Base-by-base conservation (phyloP, 2,329 filamentous ascomycete species). In the Diaporthe capsici region DNA sequence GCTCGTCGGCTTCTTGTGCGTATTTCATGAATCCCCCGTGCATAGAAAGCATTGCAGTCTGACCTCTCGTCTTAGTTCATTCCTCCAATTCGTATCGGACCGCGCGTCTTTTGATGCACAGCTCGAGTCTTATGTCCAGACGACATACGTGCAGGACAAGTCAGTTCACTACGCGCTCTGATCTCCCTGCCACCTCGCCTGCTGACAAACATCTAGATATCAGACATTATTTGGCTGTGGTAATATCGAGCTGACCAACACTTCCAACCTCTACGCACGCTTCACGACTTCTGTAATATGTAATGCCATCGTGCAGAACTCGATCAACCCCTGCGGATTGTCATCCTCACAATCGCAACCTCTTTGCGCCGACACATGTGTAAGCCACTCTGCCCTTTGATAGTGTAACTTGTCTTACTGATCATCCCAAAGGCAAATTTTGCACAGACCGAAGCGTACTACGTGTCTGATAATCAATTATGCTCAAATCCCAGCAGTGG, bases 221-320 rank as follows among this genome's bases (percentile, higher is more conserved):
- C 89, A 94, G 83, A 88, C 90, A 72, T 87, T 95, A 65, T 90
- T 99, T 78, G 96, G 96, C 74, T 99, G 97, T 83, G 88, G 90
- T 65, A 90, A 90, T 77, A 88, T 98, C 80, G 91, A 97, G 81
- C 89, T 96, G 74, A 91, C 91, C 74, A 94, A 98, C 82, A 93
- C 95, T 5, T 93, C 91, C 79, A 90, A 94, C 81, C 91, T 96
- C 81, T 99, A 99, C 85, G 96, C 97, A 67, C 93, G 97, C 80
- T 99, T 96, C 85, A 98, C 96, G 7, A 97, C 92, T 63, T 97
- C 94, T 77, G 93, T 97, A 78, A 90, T 99, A 78, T 99, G 97
- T 89, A 98, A 97, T 87, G 90, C 94, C 78, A 94, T 99, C 82
- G 91, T 99, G 70, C 97, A 99, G 84, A 96, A 95, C 82, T 98